Conservation (phyloP, 1,284 basidiomycete species). For the Sporisorium graminicola region DNA sequence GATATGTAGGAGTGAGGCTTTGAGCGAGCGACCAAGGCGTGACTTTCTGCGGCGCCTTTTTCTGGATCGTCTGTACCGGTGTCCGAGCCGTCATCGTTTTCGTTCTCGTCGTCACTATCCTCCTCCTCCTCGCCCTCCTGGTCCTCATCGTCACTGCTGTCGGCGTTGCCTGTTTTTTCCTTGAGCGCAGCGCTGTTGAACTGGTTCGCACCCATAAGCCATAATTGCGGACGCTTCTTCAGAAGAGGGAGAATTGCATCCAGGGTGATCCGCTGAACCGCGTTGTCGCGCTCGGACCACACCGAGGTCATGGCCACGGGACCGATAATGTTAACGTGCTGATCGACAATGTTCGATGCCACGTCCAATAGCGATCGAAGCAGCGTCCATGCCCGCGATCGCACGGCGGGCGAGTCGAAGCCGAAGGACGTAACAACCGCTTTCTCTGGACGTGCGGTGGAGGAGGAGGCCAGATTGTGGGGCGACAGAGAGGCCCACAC, state of each 20-base stretch:
- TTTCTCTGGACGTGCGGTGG: constrained; percentile 2
- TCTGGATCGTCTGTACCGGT: constrained; percentile 7
- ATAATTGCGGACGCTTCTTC: constrained; percentile 57
- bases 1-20: constrained; percentile 42
- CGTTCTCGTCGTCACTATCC: constrained; percentile 21
- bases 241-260: constrained; percentile 62
- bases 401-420: constrained; percentile 49
- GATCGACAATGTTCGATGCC: constrained; percentile 30
- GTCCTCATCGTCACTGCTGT: constrained; percentile 24
- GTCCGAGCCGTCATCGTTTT: constrained; percentile 33
- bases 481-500: constrained; percentile 56
- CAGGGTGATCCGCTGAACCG: constrained; percentile 53
- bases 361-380: constrained; percentile 34
- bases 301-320: constrained; percentile 55
- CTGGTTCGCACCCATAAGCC: constrained; percentile 50
- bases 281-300: constrained; percentile 62
- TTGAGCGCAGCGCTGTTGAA: neutral
- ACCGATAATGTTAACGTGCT: constrained; percentile 41
- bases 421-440: constrained; percentile 43
- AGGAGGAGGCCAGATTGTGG: constrained; percentile 20
- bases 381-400: constrained; percentile 58
- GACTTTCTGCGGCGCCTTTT: neutral
- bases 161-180: neutral
- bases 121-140: constrained; percentile 26
- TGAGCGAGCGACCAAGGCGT: neutral